Evolutionary conservation across 495 filamentous ascomycete species (phyloP), one percentile per base, ranked within the genome.

Genomic region (Halenospora varia): DNA sequence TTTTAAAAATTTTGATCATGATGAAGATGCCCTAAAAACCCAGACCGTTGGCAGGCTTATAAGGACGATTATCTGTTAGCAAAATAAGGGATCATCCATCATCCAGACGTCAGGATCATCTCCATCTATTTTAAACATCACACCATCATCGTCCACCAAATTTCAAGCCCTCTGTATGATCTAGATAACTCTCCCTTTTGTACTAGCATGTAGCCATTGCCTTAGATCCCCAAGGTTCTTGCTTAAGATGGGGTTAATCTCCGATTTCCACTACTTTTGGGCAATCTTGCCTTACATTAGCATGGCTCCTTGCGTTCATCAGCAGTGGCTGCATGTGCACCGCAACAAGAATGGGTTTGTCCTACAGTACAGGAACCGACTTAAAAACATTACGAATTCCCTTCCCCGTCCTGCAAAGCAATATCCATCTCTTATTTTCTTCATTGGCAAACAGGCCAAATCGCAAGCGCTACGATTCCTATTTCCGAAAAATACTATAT

Each of bases 341-440:
- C 29, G 42, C 13, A 49, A 53, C 40, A 51, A 60, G 15, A 55
- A 49, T 25, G 51, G 41, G 10, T 51, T 60, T 20, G 35, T 11
- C 17, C 19, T 60, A 24, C 51, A 60, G 22, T 42, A 60, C 25
- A 22, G 48, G 13, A 39, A 39, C 45, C 57, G 57, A 9, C 51
- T 60, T 24, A 10, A 24, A 18, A 48, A 51, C 22, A 54, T 60
- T 26, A 25, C 52, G 22, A 49, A 46, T n/a, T 46, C 48, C 23
- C 19, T 59, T 26, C 56, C 50, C 11, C 19, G 10, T 25, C 56
- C 56, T 20, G 42, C 42, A 19, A 54, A 40, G 22, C 57, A 55
- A 54, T 42, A 51, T 18, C 57, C 51, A 45, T 55, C 41, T 20
- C 24, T 60, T 17, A 13, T 55, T 25, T 55, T 49, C 51, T 60